Base-by-base conservation (phyloP, 352 stramenopile genomes). In the Globisporangium viniferum region DNA sequence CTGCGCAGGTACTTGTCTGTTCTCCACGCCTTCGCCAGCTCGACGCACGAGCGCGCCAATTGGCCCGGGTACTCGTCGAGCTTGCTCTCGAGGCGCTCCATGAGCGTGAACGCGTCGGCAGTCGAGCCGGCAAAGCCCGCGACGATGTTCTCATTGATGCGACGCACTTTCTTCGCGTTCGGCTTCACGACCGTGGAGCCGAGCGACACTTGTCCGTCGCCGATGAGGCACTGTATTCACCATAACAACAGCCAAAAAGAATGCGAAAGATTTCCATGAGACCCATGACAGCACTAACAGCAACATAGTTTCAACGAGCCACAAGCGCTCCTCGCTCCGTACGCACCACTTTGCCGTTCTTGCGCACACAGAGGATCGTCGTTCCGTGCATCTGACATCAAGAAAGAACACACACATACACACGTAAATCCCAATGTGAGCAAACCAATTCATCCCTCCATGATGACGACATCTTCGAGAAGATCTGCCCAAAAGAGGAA, bases 1-100 rank as follows among this genome's bases (percentile, higher is more conserved):
- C 90, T 84, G 69, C 97, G 86, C 64, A 99, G 79, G 76, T 99
- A 99, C 81, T 99, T 99, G 80, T 99, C 97, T 67, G 97, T 99
- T 71, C 98, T 86, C 98, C 98, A 99, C 44, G 89, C 96, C 80
- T 99, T 99, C 55, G 97, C 98, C n/a, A 99, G 81, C 75, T 99
- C 97, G 24, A 99, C 97, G 79, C 97, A 99, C 18, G 92, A 93
- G 67, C 97, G 89, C 35, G 92, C 96, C 44, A 99, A 81, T 75
- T 99, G 98, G 35, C 97, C 97, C 27, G 96, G 93, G 82, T 99
- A 98, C 84, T 99, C 94, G 75, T 99, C 98, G 35, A 99, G 78
- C 79, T 99, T 99, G 60, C 82, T 89, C 83, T 99, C 97, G 56
- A 99, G 88, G 31, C 97, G 91, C 83, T 99, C 98, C 71, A 99